phyloP scores from a whole-genome alignment of 164 flowering plant species.

The Saururus chinensis region DNA sequence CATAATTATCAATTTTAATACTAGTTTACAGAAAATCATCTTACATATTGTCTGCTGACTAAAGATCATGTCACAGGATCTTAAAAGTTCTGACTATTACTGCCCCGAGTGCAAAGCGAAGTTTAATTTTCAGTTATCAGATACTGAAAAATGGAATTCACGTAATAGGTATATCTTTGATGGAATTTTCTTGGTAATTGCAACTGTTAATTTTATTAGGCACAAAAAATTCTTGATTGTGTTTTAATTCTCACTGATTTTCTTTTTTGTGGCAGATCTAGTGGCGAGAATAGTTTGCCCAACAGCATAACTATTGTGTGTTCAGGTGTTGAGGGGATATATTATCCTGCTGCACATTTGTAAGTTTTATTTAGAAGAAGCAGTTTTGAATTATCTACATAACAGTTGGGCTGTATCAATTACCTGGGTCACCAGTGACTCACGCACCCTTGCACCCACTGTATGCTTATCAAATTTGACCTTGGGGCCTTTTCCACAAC shows the following conservation, averaged over 20 bases:
- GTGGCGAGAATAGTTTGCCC: conserved; percentile 10
- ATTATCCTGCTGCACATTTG: conserved; percentile 71
- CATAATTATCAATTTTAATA: background rate
- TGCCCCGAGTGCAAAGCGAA: conserved; percentile 91
- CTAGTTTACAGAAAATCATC: background rate
- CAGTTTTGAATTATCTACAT: background rate
- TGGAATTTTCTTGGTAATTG: background rate
- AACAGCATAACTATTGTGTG: conserved; percentile 56
- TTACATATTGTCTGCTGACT: conserved; percentile 1
- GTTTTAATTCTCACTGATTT: background rate
- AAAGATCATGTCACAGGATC: conserved; percentile 33
- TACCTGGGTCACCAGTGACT: no score
- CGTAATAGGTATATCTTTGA: conserved; percentile 31
- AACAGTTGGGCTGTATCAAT: background rate
- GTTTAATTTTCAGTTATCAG: conserved; percentile 72
- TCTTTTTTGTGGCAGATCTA: conserved; percentile 24
- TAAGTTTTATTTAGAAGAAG: conserved; percentile 24
- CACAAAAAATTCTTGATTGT: background rate
- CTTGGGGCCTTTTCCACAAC: no score
- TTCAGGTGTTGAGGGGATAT: conserved; percentile 74
- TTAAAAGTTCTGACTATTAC: conserved; percentile 61
- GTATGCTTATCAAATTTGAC: no score
- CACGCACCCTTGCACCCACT: no score
- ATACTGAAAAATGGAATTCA: conserved; percentile 24
- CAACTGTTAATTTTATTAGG: background rate